Percentiles rank a stretch among this genome's conserved stretches.
These are phyloP conservation scores for Fraxinus albicans DNA, from an alignment of 305 asterid species.

Conservation along the genomic window DNA sequence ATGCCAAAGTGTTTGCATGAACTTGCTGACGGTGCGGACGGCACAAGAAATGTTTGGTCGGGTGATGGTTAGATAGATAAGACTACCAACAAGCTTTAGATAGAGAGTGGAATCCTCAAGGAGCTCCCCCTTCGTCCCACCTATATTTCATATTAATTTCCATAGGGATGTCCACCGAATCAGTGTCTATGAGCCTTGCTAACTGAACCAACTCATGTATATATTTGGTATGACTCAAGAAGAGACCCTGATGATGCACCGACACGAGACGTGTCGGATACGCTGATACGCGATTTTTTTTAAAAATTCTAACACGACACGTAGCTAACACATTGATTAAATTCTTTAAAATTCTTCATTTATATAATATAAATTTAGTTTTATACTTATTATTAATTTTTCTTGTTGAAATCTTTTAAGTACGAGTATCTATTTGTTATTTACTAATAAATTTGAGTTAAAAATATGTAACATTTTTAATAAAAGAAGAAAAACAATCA, in stretches of 20 bases:
- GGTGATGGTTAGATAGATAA: neutral
- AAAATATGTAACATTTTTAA: neutral
- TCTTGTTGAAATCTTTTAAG: neutral
- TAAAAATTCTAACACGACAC: neutral
- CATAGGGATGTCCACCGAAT: neutral
- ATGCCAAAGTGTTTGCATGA: neutral
- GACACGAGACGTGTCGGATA: too few relatives aligned
- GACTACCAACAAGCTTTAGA: neutral
- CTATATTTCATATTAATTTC: neutral
- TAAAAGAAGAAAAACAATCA: neutral
- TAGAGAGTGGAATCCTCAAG: neutral
- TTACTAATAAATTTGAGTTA: neutral
- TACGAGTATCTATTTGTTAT: neutral
- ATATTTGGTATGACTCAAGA: neutral
- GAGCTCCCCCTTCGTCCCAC: neutral
- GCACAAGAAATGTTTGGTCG: neutral
- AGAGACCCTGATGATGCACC: neutral
- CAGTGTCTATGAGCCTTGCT: neutral
- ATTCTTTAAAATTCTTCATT: too few relatives aligned
- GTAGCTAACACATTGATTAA: too few relatives aligned
- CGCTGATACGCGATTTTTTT: too few relatives aligned
- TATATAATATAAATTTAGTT: too few relatives aligned
- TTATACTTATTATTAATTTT: too few relatives aligned
- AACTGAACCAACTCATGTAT: neutral
- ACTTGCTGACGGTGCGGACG: neutral